Evolutionary conservation across 73 alveolate genomes (phyloP), one percentile per base, ranked within the genome.

Genomic region (Paramecium biaurelia): DNA sequence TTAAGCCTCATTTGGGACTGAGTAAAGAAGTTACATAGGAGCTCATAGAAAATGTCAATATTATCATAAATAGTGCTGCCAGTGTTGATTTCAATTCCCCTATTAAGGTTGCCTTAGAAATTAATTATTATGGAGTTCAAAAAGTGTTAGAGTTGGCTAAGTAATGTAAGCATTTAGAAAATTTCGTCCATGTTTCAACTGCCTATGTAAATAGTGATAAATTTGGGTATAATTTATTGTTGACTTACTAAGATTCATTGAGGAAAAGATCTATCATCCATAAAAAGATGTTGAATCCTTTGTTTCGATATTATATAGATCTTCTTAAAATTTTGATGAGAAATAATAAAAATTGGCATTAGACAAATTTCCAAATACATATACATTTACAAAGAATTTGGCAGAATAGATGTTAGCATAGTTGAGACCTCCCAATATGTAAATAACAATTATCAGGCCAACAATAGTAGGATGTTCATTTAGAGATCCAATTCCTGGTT

Each of bases 401-500:
- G 97, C 96, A 1, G 99, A 97, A 85, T 92, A 94, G 26, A 63
- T 97, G 84, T 70, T 97, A 15, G 93, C 58, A 57, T 85, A 92
- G 56, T 74, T 92, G 42, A 85, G 95, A 76, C 95, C 89, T 41
- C 63, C 94, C 28, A 90, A 86, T 32, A 49, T 97, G 92, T 92
- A 95, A 8, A 21, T 97, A 43, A 89, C 96, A 0, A 96, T 97
- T 1, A 63, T 92, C 15, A 92, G 99, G 84, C 99, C 99, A 20
- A 85, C 98, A 14, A 97, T 97, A 63, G 94, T 97, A 9, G 97
- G 96, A 11, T 96, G 98, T 24, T 86, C 98, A 18, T 79, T 92
- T 6, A 94, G 92, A 56, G 98, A 96, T 63, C 99, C 99, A 11
- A 35, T 89, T 21, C 96, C 97, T 11, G 99, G 99, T 41, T 97